Evolutionary conservation across 2,329 filamentous ascomycete genomes (phyloP).

Genomic region (Calonectria henricotiae): DNA sequence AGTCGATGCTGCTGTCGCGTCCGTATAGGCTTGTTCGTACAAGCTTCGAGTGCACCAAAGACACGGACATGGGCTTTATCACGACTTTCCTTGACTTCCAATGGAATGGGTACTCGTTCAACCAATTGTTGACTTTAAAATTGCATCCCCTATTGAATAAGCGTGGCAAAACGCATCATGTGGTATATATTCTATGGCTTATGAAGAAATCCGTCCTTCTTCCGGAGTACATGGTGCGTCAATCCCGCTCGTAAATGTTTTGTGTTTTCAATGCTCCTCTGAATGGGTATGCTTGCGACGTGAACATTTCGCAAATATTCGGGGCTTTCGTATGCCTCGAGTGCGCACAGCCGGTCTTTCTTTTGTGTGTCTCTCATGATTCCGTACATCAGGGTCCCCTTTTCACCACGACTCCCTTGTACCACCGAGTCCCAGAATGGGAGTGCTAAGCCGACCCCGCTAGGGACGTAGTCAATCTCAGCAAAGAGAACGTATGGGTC

Average conservation of each 20-base stretch:
- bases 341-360: slow-evolving; percentile 44
- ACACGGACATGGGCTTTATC: neutral
- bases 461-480: slow-evolving; percentile 52
- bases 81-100: neutral
- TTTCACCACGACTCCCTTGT: slow-evolving; percentile 43
- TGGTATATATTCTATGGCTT: slow-evolving; percentile 27
- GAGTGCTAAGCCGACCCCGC: slow-evolving; percentile 44
- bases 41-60: no score
- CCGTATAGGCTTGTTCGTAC: no score
- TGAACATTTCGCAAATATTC: slow-evolving; percentile 53
- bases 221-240: slow-evolving; percentile 48
- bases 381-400: slow-evolving; percentile 50
- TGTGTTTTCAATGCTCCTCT: slow-evolving; percentile 43
- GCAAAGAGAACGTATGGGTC: slow-evolving; percentile 52
- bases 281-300: slow-evolving; percentile 51
- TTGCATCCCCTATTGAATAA: neutral
- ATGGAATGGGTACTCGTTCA: neutral
- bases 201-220: slow-evolving; percentile 49
- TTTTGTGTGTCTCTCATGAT: slow-evolving; percentile 46
- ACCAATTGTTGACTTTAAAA: neutral
- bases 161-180: neutral
- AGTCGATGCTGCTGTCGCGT: no score
- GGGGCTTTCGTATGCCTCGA: slow-evolving; percentile 52
- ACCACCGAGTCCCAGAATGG: slow-evolving; percentile 53
- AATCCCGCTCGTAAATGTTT: slow-evolving; percentile 47